Percentiles rank a stretch among this genome's conserved stretches.
Conservation (phyloP, 805 yeast species). For the Ascoidea asiatica region DNA sequence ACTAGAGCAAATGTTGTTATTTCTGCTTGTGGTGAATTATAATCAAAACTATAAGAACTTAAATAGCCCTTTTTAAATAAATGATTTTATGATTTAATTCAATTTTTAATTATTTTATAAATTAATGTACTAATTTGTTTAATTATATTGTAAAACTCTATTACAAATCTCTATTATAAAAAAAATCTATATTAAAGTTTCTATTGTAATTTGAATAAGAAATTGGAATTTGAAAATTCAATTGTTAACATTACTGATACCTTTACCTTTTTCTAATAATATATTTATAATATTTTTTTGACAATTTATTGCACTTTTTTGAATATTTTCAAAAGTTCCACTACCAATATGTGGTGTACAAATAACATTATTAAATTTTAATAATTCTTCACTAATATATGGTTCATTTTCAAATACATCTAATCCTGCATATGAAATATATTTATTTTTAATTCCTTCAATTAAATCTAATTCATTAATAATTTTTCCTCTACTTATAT, state of each 20-base stretch:
- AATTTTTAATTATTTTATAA: too few species aligned
- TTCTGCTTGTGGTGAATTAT: constrained; percentile 36
- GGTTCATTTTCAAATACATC: constrained; percentile 76
- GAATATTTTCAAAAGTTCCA: constrained; percentile 61
- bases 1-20: constrained; percentile 55
- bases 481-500: constrained; percentile 84
- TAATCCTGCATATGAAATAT: constrained; percentile 53
- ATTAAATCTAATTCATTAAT: constrained; percentile 52
- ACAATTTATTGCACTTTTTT: constrained; percentile 33
- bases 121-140: too few species aligned
- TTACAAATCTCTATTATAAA: too few species aligned
- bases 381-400: constrained; percentile 44
- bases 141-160: too few species aligned
- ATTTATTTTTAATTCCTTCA: constrained; percentile 44
- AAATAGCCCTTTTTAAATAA: too few species aligned
- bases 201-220: too few species aligned
- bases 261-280: not conserved
- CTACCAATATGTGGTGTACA: constrained; percentile 83
- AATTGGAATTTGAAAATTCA: too few species aligned
- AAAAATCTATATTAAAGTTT: too few species aligned
- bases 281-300: not conserved
- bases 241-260: not conserved
- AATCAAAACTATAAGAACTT: constrained; percentile 5
- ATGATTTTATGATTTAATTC: too few species aligned
- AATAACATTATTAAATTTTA: constrained; percentile 53